These are phyloP conservation scores for rapeseed (Brassica napus) DNA, from an alignment of 345 rosid species.

Conservation along the genomic window DNA sequence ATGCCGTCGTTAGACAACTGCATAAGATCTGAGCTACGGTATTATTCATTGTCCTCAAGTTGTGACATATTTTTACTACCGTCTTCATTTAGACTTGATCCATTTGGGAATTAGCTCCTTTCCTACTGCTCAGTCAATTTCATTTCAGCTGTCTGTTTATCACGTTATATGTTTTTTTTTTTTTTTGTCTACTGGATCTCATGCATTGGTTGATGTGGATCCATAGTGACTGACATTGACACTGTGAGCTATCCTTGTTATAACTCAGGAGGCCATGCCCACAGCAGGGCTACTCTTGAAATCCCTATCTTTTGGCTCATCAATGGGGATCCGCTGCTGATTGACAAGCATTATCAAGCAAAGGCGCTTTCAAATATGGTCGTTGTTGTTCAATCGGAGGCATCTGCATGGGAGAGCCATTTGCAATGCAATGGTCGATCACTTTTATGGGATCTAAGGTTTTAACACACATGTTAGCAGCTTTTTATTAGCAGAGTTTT, in stretches of 20 bases:
- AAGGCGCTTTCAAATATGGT: slow-evolving; percentile 96
- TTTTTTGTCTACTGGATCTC: neutral
- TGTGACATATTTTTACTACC: neutral
- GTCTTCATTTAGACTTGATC: neutral
- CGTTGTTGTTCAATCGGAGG: slow-evolving; percentile 89
- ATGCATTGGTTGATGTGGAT: slow-evolving; percentile 15
- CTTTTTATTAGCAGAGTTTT: slow-evolving; percentile 3
- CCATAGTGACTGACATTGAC: slow-evolving; percentile 34
- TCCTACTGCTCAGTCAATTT: slow-evolving; percentile 7
- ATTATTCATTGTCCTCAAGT: neutral
- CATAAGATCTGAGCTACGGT: slow-evolving; percentile 6
- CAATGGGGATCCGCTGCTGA: slow-evolving; percentile 72
- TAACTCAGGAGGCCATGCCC: slow-evolving; percentile 85
- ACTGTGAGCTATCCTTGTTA: slow-evolving; percentile 21
- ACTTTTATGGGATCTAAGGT: slow-evolving; percentile 94
- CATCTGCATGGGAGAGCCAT: slow-evolving; percentile 94
- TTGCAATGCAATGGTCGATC: slow-evolving; percentile 95
- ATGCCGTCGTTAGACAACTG: neutral
- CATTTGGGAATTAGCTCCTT: slow-evolving; percentile 9
- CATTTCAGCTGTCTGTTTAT: neutral
- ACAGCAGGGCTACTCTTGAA: slow-evolving; percentile 89
- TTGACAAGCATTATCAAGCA: slow-evolving; percentile 96
- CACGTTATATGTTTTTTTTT: neutral
- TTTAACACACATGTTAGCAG: slow-evolving; percentile 16
- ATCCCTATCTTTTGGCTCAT: slow-evolving; percentile 98